Evolutionary conservation across 148 eudicot genomes (phyloP).

Genomic region (Persicaria tinctoria): DNA sequence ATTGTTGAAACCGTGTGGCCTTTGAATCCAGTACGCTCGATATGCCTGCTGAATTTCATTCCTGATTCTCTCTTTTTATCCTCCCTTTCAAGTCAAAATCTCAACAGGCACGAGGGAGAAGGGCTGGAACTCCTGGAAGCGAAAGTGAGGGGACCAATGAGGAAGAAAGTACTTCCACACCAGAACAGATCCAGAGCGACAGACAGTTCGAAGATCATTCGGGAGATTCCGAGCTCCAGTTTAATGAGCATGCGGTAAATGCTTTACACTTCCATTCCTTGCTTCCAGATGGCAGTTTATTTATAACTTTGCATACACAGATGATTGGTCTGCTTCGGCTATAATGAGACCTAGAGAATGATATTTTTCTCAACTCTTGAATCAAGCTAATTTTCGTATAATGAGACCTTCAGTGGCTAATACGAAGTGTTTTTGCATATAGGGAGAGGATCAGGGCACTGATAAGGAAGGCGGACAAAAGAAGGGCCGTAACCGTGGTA

Average conservation of each 20-base stretch:
- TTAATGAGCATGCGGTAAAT: constrained; percentile 50
- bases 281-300: background rate
- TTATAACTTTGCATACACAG: background rate
- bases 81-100: constrained; percentile 42
- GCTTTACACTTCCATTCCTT: background rate
- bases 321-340: background rate
- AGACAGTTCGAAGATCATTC: constrained; percentile 44
- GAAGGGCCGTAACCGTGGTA: constrained; percentile 59
- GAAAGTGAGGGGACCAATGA: constrained; percentile 49
- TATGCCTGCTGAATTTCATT: background rate
- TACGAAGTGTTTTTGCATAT: constrained; percentile 8
- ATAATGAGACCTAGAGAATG: background rate
- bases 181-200: constrained; percentile 47
- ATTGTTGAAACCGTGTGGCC: background rate
- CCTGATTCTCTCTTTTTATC: background rate
- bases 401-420: background rate
- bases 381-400: background rate
- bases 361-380: background rate
- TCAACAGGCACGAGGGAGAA: constrained; percentile 51
- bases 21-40: background rate
- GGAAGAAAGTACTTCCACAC: constrained; percentile 51
- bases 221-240: constrained; percentile 34
- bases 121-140: constrained; percentile 51
- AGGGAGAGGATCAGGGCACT: constrained; percentile 52
- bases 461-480: constrained; percentile 50